Base-by-base conservation (phyloP, 1,284 basidiomycete species). In the Pseudozyma hubeiensis region DNA sequence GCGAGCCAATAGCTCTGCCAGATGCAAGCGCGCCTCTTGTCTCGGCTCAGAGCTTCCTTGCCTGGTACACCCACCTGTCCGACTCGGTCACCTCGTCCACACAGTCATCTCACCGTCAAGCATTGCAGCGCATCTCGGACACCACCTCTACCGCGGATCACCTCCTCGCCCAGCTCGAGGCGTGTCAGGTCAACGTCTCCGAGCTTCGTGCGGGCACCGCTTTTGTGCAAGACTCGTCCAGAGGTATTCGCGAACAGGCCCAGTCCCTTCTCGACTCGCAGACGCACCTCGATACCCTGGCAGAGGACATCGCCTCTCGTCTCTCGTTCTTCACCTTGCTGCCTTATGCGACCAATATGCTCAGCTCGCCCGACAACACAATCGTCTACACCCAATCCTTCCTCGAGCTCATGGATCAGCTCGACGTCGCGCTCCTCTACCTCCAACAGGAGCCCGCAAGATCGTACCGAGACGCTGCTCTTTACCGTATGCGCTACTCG, bases 261-360 rank as follows among this genome's bases (percentile, higher is more conserved):
- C 77, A 77, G 30, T 49, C 59, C 5, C 58, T 79, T 14, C 64
- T 79, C 24, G 58, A 72, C 40, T 64, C 67, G 6, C 78, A 77
- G 50, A 64, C 57, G 4, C 72, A 81, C 30, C 72, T 83, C 41
- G 72, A 78, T 31, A 49, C 41, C 10, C 53, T 81, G 10, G 64
- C 75, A 9, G 61, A 75, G 13, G 64, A 75, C 5, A 54, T 83
- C 11, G 40, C 57, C 9, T 61, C 75, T 16, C 69, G 81, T 10
- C 79, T 81, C 17, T 69, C 71, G 14, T 82, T 81, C 73, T 83
- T 83, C 55, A 73, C 77, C 14, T 47, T 83, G 39, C 70, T 82
- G 0, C 78, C 78, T 0, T 70, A 75, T 19, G 73, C 75, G 6
- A 81, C 81, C 10, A 61, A 61, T 30, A 66, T 83, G 55, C 71